Base-by-base conservation (phyloP, 2,329 filamentous ascomycete species). In the Beauveria varroae region DNA sequence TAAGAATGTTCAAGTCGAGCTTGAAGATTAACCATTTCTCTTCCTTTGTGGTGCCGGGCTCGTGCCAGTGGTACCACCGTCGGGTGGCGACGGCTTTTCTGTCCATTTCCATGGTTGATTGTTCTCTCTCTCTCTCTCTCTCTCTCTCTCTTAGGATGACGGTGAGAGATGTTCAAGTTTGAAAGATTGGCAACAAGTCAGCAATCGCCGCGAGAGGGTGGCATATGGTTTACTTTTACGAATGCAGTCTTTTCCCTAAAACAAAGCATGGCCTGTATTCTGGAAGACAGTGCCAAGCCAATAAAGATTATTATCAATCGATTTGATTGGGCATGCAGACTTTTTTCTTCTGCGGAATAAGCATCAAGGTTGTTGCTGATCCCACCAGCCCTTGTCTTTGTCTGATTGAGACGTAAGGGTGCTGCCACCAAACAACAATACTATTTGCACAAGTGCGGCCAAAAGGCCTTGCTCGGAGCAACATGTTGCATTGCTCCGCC, bases 11-110 rank as follows among this genome's bases (percentile, higher is more conserved):
- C 66, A 75, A 76, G 65, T 81, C 79, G 34, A 81, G 73, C 67
- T 82, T 82, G 60, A 76, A 72, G 28, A 80, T 72, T 12, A 82
- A 73, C 44, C 69, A 71, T 61, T 76, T 77, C 65, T 82, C 76
- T 63, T 73, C 71, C 2, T 68, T 68, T 7, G 69, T 72, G 0
- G 74, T 77, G 41, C 71, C 72, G 1, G 74, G 73, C 51, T 77
- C 74, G 62, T 78, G 74, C 76, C 76, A 78, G 52, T 74, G 71
- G 57, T 76, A 72, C 72, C 72, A 75, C 5, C 44, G 20, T 47
- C 44, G 44, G 14, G 44, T 12, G 1, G 20, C 12, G 44, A 47
- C 12, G 5, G 44, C 12, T 10, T 47, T 24, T 22, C 24, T 24
- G 44, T 47, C 12, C 20, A 14, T 2, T 12, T 47, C 22, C 44